Evolutionary conservation across 129 eudicot genomes (phyloP), one percentile per base, ranked within the genome.

Genomic region (Saposhnikovia divaricata): DNA sequence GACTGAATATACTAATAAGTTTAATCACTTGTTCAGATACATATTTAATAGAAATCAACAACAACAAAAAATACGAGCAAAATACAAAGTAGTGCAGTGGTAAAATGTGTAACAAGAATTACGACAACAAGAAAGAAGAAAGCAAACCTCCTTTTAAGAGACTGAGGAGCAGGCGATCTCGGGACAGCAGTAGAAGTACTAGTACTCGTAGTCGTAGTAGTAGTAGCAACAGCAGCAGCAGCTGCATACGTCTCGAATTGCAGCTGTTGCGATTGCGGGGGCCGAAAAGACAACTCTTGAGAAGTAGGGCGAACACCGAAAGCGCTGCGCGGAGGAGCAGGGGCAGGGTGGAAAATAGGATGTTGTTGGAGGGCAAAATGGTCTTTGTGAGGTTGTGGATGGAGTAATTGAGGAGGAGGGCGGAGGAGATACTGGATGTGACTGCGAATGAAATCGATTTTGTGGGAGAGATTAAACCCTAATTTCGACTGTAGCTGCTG

Each of bases 401-500:
- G 69, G 69, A 61, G 69, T 9, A 61, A 4, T 25, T 61, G 69
- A 18, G 77, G 75, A 9, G 69, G 82, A 39, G 77, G 72, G 71
- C 47, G 82, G 81, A 84, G 77, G 77, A 84, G 69, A 37, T 34
- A 76, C 61, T 81, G 86, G 82, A 89, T 84, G 66, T 85, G 92
- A n/a, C 18, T 77, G 13, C 88, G 90, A 59, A 89, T 89, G 81
- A 89, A 89, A 73, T 89, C 93, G 73, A 81, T 25, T 50, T 85
- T 89, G 85, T 87, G 84, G 46, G 81, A 42, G 38, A 89, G 83
- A 65, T 79, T 68, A 4, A 86, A 48, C 75, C 93, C 93, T 76
- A 89, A 65, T 21, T 79, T 85, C 7, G 90, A 81, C 44, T 87
- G 78, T 2, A 89, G 84, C 34, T 77, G 89, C 65, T 80, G 86